Base-by-base conservation (phyloP, 176 grass and related monocot genomes). In the Cocos nucifera region DNA sequence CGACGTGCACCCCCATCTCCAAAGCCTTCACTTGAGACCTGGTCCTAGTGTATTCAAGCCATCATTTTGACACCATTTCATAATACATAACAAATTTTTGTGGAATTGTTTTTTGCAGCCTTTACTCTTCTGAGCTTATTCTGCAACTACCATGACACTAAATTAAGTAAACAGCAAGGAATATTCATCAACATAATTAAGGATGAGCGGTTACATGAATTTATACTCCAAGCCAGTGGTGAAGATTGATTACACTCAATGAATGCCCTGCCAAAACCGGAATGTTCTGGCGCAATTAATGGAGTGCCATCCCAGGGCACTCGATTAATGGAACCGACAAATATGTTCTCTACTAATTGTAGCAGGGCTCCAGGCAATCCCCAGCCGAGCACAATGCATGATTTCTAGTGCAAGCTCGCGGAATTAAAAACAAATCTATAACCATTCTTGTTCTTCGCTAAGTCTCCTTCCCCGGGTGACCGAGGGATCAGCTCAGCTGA, bases 241-340 rank as follows among this genome's bases (percentile, higher is more conserved):
- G 78, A 49, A 97, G 63, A 77, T 97, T 83, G 52, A 78, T 77
- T 17, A 85, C 83, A 50, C 53, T 69, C 44, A 97, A 59, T 7
- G 92, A 88, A 66, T 97, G 87, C 51, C 78, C 92, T 51, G 80
- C 92, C 65, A 97, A 75, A 30, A 91, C 32, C 75, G 85, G 72
- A 66, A 97, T 82, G 75, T 87, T 90, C 44, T 82, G 74, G 62
- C 82, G 80, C 51, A 96, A 51, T 63, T n/a, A n/a, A n/a, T n/a
- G 58, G 65, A 15, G 79, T 53, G 8, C 80, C 75, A 50, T 96
- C 92, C 87, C 92, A 90, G 54, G 61, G 67, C 59, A 51, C 77
- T 35, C 56, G 56, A 48, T 44, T 26, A 56, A 63, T 56, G 21
- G 50, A 81, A 69, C 78, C 32, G 25, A 79, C 72, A 58, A 95